Conservation (phyloP, 2,329 filamentous ascomycete species). For the Teratosphaeriaceae sp. region DNA sequence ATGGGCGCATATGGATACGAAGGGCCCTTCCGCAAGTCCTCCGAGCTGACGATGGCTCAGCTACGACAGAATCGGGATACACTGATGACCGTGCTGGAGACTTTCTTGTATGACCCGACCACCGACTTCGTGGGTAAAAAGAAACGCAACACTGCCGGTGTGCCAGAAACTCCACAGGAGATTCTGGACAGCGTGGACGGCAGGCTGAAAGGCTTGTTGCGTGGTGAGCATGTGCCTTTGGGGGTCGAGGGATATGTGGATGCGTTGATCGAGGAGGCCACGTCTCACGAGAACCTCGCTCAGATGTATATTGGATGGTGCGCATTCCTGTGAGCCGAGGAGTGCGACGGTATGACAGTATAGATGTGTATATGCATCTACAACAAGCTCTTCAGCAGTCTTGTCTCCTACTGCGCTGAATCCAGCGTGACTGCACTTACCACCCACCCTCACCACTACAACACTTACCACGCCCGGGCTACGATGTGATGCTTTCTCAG, state of each 20-base stretch:
- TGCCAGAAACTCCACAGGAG: conserved; percentile 64
- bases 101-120: conserved; percentile 94
- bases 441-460: too few species aligned
- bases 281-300: conserved; percentile 69
- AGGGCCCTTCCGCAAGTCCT: conserved; percentile 81
- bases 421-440: too few species aligned
- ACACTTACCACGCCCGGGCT: too few species aligned
- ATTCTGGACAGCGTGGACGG: conserved; percentile 84
- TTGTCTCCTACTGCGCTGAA: too few species aligned
- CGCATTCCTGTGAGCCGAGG: conserved; percentile 62
- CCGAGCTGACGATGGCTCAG: conserved; percentile 78
- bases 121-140: conserved; percentile 81
- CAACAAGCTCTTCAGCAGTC: too few species aligned
- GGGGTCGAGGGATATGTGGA: conserved; percentile 98
- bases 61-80: conserved; percentile 91
- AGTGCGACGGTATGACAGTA: too few species aligned
- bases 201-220: conserved; percentile 78
- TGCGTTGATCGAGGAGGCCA: conserved; percentile 82
- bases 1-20: conserved; percentile 95
- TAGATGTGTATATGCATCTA: too few species aligned
- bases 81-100: conserved; percentile 93
- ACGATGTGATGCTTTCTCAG: too few species aligned
- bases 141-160: conserved; percentile 46
- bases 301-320: conserved; percentile 98
- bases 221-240: conserved; percentile 83